These are phyloP conservation scores for Globisporangium megalacanthum DNA, from an alignment of 352 stramenopile genomes.

Conservation along the genomic window DNA sequence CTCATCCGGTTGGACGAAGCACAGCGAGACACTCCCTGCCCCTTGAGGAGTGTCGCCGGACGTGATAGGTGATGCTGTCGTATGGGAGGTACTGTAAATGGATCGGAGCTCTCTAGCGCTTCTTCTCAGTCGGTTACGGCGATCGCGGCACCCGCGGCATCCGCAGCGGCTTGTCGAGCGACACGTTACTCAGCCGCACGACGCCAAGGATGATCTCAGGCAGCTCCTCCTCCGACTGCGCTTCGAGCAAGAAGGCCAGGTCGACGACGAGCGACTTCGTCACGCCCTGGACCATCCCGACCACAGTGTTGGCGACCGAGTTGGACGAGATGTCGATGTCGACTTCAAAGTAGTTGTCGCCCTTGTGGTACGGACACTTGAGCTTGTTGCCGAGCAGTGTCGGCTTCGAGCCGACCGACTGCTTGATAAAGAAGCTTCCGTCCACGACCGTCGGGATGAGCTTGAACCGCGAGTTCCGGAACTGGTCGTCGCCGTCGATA, in stretches of 20 bases:
- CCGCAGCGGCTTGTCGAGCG: constrained; percentile 67
- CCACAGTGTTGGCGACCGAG: constrained; percentile 86
- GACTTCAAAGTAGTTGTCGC: constrained; percentile 94
- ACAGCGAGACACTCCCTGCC: too few relatives aligned
- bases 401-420: constrained; percentile 93
- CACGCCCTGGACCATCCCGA: constrained; percentile 86
- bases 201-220: constrained; percentile 76
- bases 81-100: too few relatives aligned
- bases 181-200: constrained; percentile 79
- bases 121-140: constrained; percentile 1
- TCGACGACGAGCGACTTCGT: constrained; percentile 88
- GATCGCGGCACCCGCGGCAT: constrained; percentile 22
- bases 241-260: constrained; percentile 85
- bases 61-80: background rate
- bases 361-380: constrained; percentile 83
- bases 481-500: constrained; percentile 92
- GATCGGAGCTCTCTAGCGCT: too few relatives aligned
- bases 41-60: too few relatives aligned
- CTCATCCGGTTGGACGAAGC: too few relatives aligned
- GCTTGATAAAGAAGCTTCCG: constrained; percentile 96
- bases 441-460: constrained; percentile 96
- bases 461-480: constrained; percentile 97
- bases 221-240: constrained; percentile 83
- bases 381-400: constrained; percentile 97
- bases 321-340: constrained; percentile 94